These are phyloP conservation scores for Trichocladium antarcticum DNA, from an alignment of 495 filamentous ascomycete species.

Conservation along the genomic window DNA sequence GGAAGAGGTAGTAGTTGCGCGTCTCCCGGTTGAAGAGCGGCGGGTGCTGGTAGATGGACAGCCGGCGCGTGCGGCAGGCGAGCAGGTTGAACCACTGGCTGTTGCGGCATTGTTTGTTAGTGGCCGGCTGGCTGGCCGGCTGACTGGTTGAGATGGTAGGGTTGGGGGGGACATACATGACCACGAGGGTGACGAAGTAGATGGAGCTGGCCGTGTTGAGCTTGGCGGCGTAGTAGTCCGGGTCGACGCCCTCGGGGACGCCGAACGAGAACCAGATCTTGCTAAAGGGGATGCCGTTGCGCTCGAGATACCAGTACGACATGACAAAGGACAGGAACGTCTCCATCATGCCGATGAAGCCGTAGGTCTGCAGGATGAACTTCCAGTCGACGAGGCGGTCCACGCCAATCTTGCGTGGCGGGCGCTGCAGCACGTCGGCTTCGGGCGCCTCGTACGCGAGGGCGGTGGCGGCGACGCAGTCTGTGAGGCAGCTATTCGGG, in stretches of 20 bases:
- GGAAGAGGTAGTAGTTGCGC: conserved; percentile 52
- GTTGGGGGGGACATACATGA: conserved; percentile 39
- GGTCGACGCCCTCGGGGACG: conserved; percentile 32
- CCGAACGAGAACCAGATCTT: conserved; percentile 52
- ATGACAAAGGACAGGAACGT: conserved; percentile 51
- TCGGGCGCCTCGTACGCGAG: conserved; percentile 63
- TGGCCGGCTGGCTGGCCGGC: too few species aligned
- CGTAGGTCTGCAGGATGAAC: conserved; percentile 52
- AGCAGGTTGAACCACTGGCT: conserved; percentile 65
- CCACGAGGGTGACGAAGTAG: conserved; percentile 64
- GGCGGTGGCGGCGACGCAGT: conserved; percentile 51
- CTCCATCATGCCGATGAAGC: conserved; percentile 51
- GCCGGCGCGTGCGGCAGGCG: conserved; percentile 49
- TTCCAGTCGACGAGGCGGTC: conserved; percentile 56
- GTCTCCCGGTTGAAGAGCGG: conserved; percentile 47
- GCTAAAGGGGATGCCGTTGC: conserved; percentile 46
- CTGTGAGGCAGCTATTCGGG: conserved; percentile 54
- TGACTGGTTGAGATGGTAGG: background rate
- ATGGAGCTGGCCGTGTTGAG: conserved; percentile 52
- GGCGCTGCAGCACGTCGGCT: conserved; percentile 51
- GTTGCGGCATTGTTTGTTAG: too few species aligned
- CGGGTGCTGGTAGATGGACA: conserved; percentile 55
- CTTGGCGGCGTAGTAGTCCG: conserved; percentile 36
- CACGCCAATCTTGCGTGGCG: conserved; percentile 47
- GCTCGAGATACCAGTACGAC: conserved; percentile 53